These are phyloP conservation scores for Hevea brasiliensis DNA, from an alignment of 345 rosid genomes.

Conservation along the genomic window DNA sequence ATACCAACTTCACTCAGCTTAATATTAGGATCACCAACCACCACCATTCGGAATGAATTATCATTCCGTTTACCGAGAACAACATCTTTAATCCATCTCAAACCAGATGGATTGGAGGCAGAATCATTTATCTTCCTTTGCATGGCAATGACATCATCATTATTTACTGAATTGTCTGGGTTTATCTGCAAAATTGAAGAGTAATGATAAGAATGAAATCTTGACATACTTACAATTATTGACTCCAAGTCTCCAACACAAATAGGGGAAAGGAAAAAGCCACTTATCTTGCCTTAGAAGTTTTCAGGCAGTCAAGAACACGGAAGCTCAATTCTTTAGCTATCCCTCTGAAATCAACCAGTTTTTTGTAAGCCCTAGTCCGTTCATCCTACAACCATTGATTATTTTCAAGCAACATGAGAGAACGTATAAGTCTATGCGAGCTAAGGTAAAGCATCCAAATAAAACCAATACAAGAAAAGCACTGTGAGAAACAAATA, in stretches of 20 bases:
- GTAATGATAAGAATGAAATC: conserved; percentile 7
- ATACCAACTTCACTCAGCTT: conserved; percentile 79
- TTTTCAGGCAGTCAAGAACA: conserved; percentile 69
- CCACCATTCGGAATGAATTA: conserved; percentile 84
- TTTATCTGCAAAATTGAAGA: conserved; percentile 50
- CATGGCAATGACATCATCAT: conserved; percentile 41
- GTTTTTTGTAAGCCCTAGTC: conserved; percentile 67
- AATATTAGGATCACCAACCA: conserved; percentile 76
- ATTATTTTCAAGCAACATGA: conserved; percentile 12
- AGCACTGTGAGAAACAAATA: neutral
- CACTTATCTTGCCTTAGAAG: conserved; percentile 64
- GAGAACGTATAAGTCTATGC: conserved; percentile 10
- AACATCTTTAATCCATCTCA: conserved; percentile 86
- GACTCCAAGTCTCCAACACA: neutral
- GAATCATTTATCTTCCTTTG: conserved; percentile 42
- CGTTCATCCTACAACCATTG: conserved; percentile 62
- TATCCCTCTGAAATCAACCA: conserved; percentile 68
- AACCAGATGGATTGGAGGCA: conserved; percentile 60
- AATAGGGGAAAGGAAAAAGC: neutral
- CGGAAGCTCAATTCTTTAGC: conserved; percentile 67
- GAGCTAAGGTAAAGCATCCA: conserved; percentile 12
- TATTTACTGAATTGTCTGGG: conserved; percentile 53
- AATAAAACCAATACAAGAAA: conserved; percentile 1
- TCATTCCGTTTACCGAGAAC: conserved; percentile 86
- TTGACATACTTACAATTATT: neutral